Conservation (phyloP, 2,329 filamentous ascomycete species). For the Colletotrichum eleusines region DNA sequence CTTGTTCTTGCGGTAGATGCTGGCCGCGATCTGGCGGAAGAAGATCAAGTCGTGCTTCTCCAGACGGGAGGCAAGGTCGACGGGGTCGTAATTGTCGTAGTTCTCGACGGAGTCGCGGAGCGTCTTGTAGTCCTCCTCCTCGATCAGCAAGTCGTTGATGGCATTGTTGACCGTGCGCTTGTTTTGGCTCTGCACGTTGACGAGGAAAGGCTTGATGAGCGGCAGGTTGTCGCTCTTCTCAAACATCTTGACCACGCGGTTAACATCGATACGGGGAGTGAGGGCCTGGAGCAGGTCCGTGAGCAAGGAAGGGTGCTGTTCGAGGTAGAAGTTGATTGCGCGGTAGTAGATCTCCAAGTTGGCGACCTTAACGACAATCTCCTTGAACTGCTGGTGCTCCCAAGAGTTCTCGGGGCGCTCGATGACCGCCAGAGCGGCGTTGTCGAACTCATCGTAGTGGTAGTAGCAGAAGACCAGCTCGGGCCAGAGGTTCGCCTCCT, state of each 20-base stretch:
- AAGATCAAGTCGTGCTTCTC: slow-evolving; percentile 99
- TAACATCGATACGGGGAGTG: slow-evolving; percentile 95
- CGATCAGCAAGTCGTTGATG: slow-evolving; percentile 96
- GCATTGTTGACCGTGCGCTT: slow-evolving; percentile 98
- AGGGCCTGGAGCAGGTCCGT: slow-evolving; percentile 95
- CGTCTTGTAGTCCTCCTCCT: slow-evolving; percentile 99
- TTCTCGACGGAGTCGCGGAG: slow-evolving; percentile 97
- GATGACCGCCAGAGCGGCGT: slow-evolving; percentile 96
- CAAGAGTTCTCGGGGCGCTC: slow-evolving; percentile 97
- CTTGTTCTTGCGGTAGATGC: slow-evolving; percentile 99
- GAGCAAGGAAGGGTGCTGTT: slow-evolving; percentile 94
- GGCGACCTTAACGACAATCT: slow-evolving; percentile 96
- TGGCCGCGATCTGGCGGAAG: slow-evolving; percentile 98
- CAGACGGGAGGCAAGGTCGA: slow-evolving; percentile 89
- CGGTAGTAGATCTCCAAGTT: slow-evolving; percentile 99
- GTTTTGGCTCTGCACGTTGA: slow-evolving; percentile 96
- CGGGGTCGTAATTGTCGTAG: slow-evolving; percentile 98
- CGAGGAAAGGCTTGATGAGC: slow-evolving; percentile 97
- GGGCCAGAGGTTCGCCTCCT: slow-evolving; percentile 96
- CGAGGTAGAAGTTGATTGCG: slow-evolving; percentile 94
- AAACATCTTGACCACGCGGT: slow-evolving; percentile 99
- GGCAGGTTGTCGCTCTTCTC: slow-evolving; percentile 98
- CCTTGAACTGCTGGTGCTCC: slow-evolving; percentile 99
- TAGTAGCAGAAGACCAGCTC: slow-evolving; percentile 98
- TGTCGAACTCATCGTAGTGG: slow-evolving; percentile 98